Conservation (phyloP, 2,329 filamentous ascomycete genomes). For the Colletotrichum cereale region DNA sequence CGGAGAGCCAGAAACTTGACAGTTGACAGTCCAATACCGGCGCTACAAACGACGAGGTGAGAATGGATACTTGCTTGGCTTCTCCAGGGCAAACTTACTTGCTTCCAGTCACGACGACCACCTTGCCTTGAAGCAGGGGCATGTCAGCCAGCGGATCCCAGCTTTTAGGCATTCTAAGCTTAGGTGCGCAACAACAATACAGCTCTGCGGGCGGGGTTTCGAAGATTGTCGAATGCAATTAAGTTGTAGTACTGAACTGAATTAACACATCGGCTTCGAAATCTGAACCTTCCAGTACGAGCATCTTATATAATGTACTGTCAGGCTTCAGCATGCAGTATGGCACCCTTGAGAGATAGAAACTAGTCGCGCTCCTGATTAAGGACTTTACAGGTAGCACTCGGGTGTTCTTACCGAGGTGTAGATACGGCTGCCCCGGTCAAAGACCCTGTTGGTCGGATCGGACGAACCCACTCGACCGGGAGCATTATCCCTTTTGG, state of each 20-base stretch:
- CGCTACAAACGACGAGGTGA: slow-evolving; percentile 18
- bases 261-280: neutral
- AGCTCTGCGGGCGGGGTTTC: neutral
- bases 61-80: neutral
- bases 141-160: slow-evolving; percentile 41
- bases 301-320: neutral
- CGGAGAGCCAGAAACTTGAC: slow-evolving; percentile 44
- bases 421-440: too few relatives aligned
- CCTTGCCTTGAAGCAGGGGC: slow-evolving; percentile 44
- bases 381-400: neutral
- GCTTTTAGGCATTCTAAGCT: slow-evolving; percentile 5
- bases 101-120: slow-evolving; percentile 45
- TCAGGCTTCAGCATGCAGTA: fast-evolving
- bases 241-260: neutral
- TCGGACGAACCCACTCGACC: neutral
- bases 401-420: too few relatives aligned
- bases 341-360: too few relatives aligned
- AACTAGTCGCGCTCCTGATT: too few relatives aligned
- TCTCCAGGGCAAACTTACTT: slow-evolving; percentile 40
- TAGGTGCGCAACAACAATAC: neutral
- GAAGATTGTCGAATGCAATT: neutral
- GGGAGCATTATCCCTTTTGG: slow-evolving; percentile 7
- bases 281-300: neutral
- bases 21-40: slow-evolving; percentile 44
- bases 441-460: neutral